Base-by-base conservation (phyloP, 331 rosid species). In the Prunus yedoensis region DNA sequence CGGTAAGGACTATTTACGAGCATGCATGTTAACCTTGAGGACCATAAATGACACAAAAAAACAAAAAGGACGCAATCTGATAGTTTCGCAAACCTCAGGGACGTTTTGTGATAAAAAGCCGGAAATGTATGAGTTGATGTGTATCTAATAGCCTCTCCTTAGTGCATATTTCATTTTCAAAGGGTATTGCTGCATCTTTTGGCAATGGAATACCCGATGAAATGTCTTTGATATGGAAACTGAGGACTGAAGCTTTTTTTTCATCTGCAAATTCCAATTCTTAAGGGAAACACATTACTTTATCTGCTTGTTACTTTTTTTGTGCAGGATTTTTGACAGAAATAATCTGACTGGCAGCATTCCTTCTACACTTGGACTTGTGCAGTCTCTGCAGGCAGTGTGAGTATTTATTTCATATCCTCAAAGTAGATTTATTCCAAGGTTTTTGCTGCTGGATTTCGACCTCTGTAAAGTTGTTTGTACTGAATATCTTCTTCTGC, bases 311-410 rank as follows among this genome's bases (percentile, higher is more conserved):
- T 46, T 23, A 21, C 20, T 5, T 52, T 66, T 2, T 70, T 46
- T 74, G 72, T 21, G 81, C 96, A 91, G 97, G 79, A 82, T 91
- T 77, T 86, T 91, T 5, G 87, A 91, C 47, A 51, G 28, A 52
- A 91, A 91, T 78, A 17, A 41, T 16, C 78, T 91, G 59, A 67
- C 30, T 23, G 91, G 97, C 3, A 68, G 32, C 76, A 86, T 91
- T 53, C 97, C 97, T 64, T 63, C 76, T 10, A 83, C 93, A 18
- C 85, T 89, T 64, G 91, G 90, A 77, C 88, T 81, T 3, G 93
- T 88, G 68, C 63, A 70, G 79, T 32, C 20, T 52, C 76, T 89
- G 66, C 77, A 59, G 84, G 87, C 85, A 60, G 80, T 92, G 97
- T 92, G 80, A 92, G 96, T 85, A 54, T 68, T 83, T 76, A 23